Conservation (phyloP, 1,139 yeast species). For the Suhomyces atakaporum region DNA sequence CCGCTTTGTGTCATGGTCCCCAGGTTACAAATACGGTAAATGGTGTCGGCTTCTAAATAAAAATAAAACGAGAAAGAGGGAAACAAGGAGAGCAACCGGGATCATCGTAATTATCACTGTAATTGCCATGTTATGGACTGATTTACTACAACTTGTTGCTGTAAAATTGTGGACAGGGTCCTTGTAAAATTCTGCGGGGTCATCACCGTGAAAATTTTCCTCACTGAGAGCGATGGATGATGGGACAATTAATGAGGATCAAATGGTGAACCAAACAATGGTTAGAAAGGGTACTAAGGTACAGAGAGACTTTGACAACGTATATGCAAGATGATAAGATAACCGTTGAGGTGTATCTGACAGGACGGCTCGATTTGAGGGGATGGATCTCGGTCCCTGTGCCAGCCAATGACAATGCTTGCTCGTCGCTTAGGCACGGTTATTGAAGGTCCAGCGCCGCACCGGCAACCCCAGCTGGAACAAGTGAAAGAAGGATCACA, state of each 20-base stretch:
- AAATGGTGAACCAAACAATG: too few species aligned
- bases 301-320: too few species aligned
- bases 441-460: constrained; percentile 8
- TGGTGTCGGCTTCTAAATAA: neutral
- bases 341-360: constrained; percentile 3
- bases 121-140: too few species aligned
- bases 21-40: constrained; percentile 2
- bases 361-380: constrained; percentile 9
- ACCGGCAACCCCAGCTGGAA: neutral
- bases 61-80: too few species aligned
- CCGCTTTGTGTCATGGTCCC: constrained; percentile 6
- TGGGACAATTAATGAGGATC: too few species aligned
- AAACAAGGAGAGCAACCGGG: neutral
- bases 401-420: constrained; percentile 4
- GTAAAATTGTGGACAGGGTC: too few species aligned
- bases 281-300: too few species aligned
- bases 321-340: neutral
- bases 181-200: too few species aligned
- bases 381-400: neutral
- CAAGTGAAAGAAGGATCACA: too few species aligned
- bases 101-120: too few species aligned
- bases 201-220: neutral
- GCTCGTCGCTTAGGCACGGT: constrained; percentile 6
- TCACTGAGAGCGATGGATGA: too few species aligned
- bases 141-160: too few species aligned